phyloP scores from a whole-genome alignment of 352 stramenopile species.

The Globisporangium uncinulatum region DNA sequence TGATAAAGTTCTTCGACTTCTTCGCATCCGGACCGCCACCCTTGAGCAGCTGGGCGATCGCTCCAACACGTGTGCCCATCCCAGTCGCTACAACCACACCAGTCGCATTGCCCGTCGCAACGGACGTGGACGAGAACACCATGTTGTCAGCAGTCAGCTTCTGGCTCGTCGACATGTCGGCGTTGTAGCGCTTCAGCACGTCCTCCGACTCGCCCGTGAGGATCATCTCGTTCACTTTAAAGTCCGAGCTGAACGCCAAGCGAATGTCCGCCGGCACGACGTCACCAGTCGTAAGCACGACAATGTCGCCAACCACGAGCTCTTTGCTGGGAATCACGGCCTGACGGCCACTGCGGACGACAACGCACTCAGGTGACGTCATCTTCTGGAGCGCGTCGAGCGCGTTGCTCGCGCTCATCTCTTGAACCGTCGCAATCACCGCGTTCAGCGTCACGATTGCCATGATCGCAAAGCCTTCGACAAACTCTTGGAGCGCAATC shows the following conservation, averaged over 20 bases:
- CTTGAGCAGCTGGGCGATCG: slow-evolving; percentile 60
- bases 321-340: slow-evolving; percentile 56
- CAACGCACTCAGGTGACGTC: slow-evolving; percentile 54
- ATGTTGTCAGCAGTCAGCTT: slow-evolving; percentile 83
- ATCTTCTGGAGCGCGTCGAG: slow-evolving; percentile 53
- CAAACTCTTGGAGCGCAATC: slow-evolving; percentile 49
- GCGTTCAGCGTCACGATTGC: slow-evolving; percentile 64
- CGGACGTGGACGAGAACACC: slow-evolving; percentile 90
- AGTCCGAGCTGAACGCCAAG: slow-evolving; percentile 79
- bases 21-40: slow-evolving; percentile 13
- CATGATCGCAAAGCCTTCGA: slow-evolving; percentile 71
- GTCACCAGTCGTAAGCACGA: slow-evolving; percentile 89
- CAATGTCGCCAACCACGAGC: slow-evolving; percentile 75
- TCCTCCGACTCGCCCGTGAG: slow-evolving; percentile 92
- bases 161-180: slow-evolving; percentile 16
- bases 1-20: slow-evolving; percentile 30
- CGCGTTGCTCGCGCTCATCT: slow-evolving; percentile 58
- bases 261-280: slow-evolving; percentile 91
- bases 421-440: slow-evolving; percentile 51
- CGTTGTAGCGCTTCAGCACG: slow-evolving; percentile 62
- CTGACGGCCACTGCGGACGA: slow-evolving; percentile 57
- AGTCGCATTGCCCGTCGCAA: slow-evolving; percentile 65
- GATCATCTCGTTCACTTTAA: slow-evolving; percentile 92
- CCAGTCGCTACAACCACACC: slow-evolving; percentile 69
- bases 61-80: slow-evolving; percentile 66